phyloP scores from a whole-genome alignment of 345 rosid species.

The Lepidium sativum region DNA sequence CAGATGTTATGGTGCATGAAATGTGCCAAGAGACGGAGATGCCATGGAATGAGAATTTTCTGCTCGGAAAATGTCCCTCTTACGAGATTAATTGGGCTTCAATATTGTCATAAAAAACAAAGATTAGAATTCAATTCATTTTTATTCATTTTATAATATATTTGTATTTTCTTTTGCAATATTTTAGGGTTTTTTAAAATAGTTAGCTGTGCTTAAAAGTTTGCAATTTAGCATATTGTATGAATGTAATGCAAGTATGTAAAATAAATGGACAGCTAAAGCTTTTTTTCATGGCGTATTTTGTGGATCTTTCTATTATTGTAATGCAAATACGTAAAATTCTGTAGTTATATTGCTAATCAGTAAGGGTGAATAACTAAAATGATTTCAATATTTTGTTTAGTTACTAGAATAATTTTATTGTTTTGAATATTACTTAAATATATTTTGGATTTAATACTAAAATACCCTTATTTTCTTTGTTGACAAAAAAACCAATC shows the following conservation, averaged over 20 bases:
- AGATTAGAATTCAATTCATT: background rate
- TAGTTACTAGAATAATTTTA: no score
- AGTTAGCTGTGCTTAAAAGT: background rate
- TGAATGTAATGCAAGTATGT: conserved; percentile 1
- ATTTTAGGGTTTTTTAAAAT: background rate
- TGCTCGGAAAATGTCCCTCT: conserved; percentile 70
- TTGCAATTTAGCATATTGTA: conserved; percentile 6
- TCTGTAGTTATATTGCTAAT: no score
- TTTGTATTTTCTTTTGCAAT: background rate
- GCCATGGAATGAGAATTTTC: conserved; percentile 52
- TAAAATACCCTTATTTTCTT: no score
- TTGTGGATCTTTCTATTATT: background rate
- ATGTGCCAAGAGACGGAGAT: conserved; percentile 22
- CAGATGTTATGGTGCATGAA: conserved; percentile 32
- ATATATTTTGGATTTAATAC: no score
- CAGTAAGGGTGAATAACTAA: no score
- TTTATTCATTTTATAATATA: background rate
- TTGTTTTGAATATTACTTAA: no score
- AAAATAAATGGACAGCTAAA: conserved; percentile 30
- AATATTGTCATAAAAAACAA: conserved; percentile 27
- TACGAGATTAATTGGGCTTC: conserved; percentile 86
- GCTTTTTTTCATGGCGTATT: background rate
- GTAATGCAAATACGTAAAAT: no score
- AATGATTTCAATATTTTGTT: no score
- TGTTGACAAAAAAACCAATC: no score